phyloP scores from a whole-genome alignment of 495 filamentous ascomycete species.

The Hyaloscypha finlandica region DNA sequence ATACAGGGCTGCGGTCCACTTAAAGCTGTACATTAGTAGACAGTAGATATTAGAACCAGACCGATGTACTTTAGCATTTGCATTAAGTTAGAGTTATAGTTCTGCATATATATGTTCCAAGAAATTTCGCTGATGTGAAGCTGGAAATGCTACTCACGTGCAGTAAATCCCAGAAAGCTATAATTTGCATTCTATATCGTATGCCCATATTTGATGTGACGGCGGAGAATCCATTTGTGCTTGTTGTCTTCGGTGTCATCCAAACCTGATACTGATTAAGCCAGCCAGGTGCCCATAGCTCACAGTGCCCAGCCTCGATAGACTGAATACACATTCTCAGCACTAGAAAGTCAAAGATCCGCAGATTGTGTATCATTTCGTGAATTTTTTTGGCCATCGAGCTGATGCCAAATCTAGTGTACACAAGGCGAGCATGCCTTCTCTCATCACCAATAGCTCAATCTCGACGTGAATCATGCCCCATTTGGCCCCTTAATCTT shows the following conservation, averaged over 20 bases:
- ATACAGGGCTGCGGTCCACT: background rate
- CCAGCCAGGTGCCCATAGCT: too few relatives aligned
- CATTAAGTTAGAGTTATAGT: background rate
- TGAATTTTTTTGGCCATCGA: slow-evolving; percentile 19
- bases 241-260: too few relatives aligned
- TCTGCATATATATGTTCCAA: background rate
- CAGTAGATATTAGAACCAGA: slow-evolving; percentile 28
- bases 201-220: too few relatives aligned
- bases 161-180: too few relatives aligned
- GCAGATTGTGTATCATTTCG: slow-evolving; percentile 5
- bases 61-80: background rate
- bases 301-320: slow-evolving; percentile 23
- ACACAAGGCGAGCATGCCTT: slow-evolving; percentile 27
- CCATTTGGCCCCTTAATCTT: slow-evolving; percentile 45
- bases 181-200: too few relatives aligned
- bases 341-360: background rate
- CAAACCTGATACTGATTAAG: too few relatives aligned
- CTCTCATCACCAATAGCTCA: slow-evolving; percentile 1
- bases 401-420: slow-evolving; percentile 29
- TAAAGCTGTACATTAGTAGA: slow-evolving; percentile 29
- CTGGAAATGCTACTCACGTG: background rate
- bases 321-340: slow-evolving; percentile 25
- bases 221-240: too few relatives aligned
- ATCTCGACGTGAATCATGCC: slow-evolving; percentile 2
- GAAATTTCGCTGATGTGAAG: background rate